These are phyloP conservation scores for Fusarium sp. DNA, from an alignment of 2,329 filamentous ascomycete species.

Conservation along the genomic window DNA sequence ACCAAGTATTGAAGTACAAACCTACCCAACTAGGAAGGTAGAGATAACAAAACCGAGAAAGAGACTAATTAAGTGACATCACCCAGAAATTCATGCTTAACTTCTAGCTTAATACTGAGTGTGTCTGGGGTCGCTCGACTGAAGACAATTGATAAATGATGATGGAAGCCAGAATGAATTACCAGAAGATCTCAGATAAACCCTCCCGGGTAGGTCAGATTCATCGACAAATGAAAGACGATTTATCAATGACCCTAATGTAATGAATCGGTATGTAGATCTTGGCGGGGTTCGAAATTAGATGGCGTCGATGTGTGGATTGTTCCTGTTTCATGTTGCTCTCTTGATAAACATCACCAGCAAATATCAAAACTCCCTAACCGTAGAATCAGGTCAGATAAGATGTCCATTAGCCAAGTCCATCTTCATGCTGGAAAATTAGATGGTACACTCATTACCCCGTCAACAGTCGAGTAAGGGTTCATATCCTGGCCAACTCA, in stretches of 20 bases:
- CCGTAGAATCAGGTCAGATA: neutral
- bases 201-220: neutral
- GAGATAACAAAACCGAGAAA: neutral
- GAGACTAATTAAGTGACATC: slow-evolving; percentile 3
- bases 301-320: slow-evolving; percentile 30
- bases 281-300: slow-evolving; percentile 34
- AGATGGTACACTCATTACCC: neutral
- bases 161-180: neutral
- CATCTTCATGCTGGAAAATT: neutral
- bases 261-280: slow-evolving; percentile 24
- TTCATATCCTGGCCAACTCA: slow-evolving; percentile 11
- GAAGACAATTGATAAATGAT: neutral
- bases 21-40: neutral
- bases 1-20: neutral
- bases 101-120: slow-evolving; percentile 21
- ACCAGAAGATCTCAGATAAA: neutral
- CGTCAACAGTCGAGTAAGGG: slow-evolving; percentile 16
- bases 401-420: neutral
- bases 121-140: neutral
- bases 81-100: slow-evolving; percentile 16
- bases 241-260: slow-evolving; percentile 12
- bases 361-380: neutral
- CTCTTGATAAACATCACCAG: neutral
- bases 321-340: slow-evolving; percentile 31
- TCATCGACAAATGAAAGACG: neutral